Evolutionary conservation across 345 rosid species (phyloP).

Genomic region (Toxicodendron radicans): DNA sequence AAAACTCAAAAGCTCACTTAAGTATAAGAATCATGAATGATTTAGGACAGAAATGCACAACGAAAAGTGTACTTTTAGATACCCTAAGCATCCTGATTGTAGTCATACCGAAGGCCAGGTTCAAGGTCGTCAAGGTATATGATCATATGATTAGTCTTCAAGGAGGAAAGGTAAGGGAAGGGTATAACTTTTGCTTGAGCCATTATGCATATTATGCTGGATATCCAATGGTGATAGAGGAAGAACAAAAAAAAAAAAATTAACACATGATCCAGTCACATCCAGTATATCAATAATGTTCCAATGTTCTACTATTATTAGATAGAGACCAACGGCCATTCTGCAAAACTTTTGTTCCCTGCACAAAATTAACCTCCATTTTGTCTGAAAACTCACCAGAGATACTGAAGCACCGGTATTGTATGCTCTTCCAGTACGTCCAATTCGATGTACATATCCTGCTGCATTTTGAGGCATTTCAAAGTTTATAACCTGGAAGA

Average conservation of each 20-base stretch:
- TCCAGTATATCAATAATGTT: not conserved
- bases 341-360: not conserved
- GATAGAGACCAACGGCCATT: not conserved
- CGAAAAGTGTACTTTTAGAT: not conserved
- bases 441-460: constrained; percentile 90
- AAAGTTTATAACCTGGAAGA: constrained; percentile 70
- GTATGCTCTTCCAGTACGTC: constrained; percentile 93
- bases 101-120: not conserved
- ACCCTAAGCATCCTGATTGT: not conserved
- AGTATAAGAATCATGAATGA: not conserved
- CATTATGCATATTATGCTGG: not conserved
- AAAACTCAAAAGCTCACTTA: not conserved
- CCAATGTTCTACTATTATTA: not conserved
- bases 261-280: not conserved
- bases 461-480: constrained; percentile 74
- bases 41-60: not conserved
- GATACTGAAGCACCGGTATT: constrained; percentile 67
- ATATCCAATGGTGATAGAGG: not conserved
- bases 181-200: not conserved
- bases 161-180: not conserved
- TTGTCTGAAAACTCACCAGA: constrained; percentile 55
- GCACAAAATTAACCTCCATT: constrained; percentile 1
- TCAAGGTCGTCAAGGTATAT: not conserved
- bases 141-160: not conserved
- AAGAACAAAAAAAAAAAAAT: not conserved